phyloP scores from a whole-genome alignment of 257 asterid genomes.

The Gentiana dahurica region DNA sequence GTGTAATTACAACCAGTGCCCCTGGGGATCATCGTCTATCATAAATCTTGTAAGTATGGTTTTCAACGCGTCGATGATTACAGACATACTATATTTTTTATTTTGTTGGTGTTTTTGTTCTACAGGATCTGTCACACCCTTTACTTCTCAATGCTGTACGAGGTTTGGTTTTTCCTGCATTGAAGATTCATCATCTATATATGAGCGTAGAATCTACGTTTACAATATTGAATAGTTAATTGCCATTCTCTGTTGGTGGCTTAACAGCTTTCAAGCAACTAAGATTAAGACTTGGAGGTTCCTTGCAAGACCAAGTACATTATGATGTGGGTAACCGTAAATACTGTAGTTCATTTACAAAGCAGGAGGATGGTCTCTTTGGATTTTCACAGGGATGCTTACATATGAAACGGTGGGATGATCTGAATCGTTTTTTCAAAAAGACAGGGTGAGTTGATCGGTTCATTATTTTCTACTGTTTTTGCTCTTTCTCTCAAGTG shows the following conservation, averaged over 20 bases:
- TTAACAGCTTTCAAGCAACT: conserved; percentile 62
- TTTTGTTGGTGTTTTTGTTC: conserved; percentile 9
- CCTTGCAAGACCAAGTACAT: conserved; percentile 86
- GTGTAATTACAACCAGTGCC: conserved; percentile 76
- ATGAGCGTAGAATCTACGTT: not conserved
- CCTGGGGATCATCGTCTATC: conserved; percentile 74
- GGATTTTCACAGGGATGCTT: conserved; percentile 94
- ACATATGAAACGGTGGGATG: conserved; percentile 84
- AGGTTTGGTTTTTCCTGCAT: conserved; percentile 42
- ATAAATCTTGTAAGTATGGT: conserved; percentile 50
- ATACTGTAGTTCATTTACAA: conserved; percentile 49
- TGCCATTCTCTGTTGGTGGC: conserved; percentile 12
- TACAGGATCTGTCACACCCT: conserved; percentile 74
- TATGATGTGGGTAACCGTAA: conserved; percentile 51
- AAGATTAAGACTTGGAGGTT: conserved; percentile 88
- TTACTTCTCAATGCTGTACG: conserved; percentile 56
- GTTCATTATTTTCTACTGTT: not conserved
- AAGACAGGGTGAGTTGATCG: conserved; percentile 55
- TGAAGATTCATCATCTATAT: not conserved
- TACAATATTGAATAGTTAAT: not conserved
- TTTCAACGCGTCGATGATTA: not conserved
- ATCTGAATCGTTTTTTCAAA: conserved; percentile 61
- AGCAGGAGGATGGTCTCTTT: conserved; percentile 62
- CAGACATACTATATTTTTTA: too few species aligned
- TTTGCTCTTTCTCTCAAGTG: not conserved